phyloP scores from a whole-genome alignment of 2,329 filamentous ascomycete genomes.

The Apiospora kogelbergensis region DNA sequence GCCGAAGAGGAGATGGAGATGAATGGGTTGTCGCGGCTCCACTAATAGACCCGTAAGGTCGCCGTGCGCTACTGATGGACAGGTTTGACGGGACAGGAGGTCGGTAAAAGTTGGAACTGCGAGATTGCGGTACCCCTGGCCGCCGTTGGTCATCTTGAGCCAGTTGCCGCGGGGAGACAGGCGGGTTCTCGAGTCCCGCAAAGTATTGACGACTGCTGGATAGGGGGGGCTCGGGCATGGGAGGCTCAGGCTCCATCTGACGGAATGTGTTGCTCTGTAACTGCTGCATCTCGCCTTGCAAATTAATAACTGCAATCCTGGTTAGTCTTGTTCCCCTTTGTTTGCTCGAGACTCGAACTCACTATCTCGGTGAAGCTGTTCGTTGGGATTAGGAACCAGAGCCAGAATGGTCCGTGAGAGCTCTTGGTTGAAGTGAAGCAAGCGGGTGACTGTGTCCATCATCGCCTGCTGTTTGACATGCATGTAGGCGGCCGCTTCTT shows the following conservation, averaged over 20 bases:
- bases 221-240: constrained; percentile 59
- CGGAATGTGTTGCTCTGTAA: constrained; percentile 56
- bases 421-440: constrained; percentile 78
- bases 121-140: constrained; percentile 59
- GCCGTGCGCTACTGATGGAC: constrained; percentile 65
- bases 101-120: constrained; percentile 65
- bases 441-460: constrained; percentile 73
- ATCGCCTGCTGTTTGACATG: constrained; percentile 79
- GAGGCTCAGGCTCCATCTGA: constrained; percentile 57
- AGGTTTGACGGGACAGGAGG: constrained; percentile 81
- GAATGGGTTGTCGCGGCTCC: constrained; percentile 65
- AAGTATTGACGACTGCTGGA: constrained; percentile 67
- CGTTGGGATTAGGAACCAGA: constrained; percentile 74
- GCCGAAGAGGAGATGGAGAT: constrained; percentile 72
- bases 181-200: constrained; percentile 68
- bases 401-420: constrained; percentile 73
- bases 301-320: constrained; percentile 44
- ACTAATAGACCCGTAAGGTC: constrained; percentile 86
- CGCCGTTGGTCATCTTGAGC: constrained; percentile 83
- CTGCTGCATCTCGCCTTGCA: constrained; percentile 62
- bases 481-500: constrained; percentile 79
- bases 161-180: constrained; percentile 84
- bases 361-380: constrained; percentile 80
- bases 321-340: background rate
- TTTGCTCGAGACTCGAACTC: constrained; percentile 37